phyloP scores from a whole-genome alignment of 805 yeast genomes.

The Wickerhamomyces hampshirensis region DNA sequence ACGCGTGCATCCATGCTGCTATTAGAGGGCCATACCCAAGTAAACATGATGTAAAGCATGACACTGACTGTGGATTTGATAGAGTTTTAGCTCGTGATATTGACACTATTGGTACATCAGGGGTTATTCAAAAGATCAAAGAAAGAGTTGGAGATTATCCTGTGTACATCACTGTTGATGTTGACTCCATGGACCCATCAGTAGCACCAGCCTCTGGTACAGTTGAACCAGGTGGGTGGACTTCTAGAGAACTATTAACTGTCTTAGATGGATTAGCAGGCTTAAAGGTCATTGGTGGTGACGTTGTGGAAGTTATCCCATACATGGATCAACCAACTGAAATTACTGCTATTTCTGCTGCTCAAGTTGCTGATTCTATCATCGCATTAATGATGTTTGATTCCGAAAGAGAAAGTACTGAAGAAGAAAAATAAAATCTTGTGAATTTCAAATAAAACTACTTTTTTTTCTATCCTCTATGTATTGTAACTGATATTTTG shows the following conservation, averaged over 20 bases:
- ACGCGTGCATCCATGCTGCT: conserved; percentile 56
- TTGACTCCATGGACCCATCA: conserved; percentile 48
- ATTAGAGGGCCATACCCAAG: conserved; percentile 57
- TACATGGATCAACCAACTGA: conserved; percentile 57
- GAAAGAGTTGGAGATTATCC: conserved; percentile 34
- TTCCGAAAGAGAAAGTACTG: conserved; percentile 10
- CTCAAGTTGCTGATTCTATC: conserved; percentile 52
- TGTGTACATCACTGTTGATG: conserved; percentile 45
- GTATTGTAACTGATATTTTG: too few species aligned
- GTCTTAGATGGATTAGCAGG: conserved; percentile 42
- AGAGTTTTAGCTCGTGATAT: conserved; percentile 43
- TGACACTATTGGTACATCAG: conserved; percentile 37
- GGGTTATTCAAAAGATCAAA: conserved; percentile 32
- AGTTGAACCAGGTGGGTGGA: conserved; percentile 50
- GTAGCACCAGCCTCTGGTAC: conserved; percentile 52
- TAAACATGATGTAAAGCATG: conserved; percentile 34
- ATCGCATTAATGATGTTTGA: conserved; percentile 35
- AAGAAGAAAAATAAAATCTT: too few species aligned
- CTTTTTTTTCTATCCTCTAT: too few species aligned
- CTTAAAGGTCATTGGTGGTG: conserved; percentile 43
- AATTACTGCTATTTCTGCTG: conserved; percentile 59
- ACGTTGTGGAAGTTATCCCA: conserved; percentile 57
- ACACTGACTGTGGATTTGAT: conserved; percentile 44
- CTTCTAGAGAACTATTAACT: conserved; percentile 40
- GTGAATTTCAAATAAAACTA: too few species aligned